Evolutionary conservation across 1,139 yeast genomes (phyloP).

Genomic region (Geotrichum reessii): DNA sequence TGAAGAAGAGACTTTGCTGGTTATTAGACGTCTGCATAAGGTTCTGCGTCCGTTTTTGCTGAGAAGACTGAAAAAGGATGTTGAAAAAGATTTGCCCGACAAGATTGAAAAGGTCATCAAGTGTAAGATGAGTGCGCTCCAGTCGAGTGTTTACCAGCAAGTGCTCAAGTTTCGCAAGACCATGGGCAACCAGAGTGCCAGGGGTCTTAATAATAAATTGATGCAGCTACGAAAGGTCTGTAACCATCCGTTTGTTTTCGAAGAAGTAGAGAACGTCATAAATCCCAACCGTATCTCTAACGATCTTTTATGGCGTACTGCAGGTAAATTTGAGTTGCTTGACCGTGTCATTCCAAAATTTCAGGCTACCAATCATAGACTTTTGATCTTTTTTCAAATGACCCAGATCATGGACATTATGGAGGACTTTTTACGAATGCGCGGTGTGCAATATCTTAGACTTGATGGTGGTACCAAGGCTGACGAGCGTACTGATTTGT

Average conservation of each 20-base stretch:
- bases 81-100: conserved; percentile 92
- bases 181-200: conserved; percentile 71
- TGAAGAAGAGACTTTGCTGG: conserved; percentile 92
- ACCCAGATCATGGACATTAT: conserved; percentile 97
- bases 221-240: conserved; percentile 96
- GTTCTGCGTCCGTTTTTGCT: conserved; percentile 90
- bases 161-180: conserved; percentile 87
- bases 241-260: conserved; percentile 96
- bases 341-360: conserved; percentile 88
- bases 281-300: conserved; percentile 65
- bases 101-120: conserved; percentile 92
- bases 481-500: conserved; percentile 82
- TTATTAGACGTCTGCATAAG: conserved; percentile 91
- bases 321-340: conserved; percentile 88
- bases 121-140: conserved; percentile 89
- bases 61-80: conserved; percentile 94
- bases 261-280: conserved; percentile 82
- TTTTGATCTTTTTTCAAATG: conserved; percentile 94
- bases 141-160: conserved; percentile 75
- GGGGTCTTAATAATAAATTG: conserved; percentile 87
- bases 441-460: conserved; percentile 74
- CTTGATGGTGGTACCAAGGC: conserved; percentile 91
- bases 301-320: conserved; percentile 71
- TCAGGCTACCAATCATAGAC: conserved; percentile 79
- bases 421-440: conserved; percentile 84